Conservation (phyloP, 2,329 filamentous ascomycete genomes). For the Ophiostoma sp. region DNA sequence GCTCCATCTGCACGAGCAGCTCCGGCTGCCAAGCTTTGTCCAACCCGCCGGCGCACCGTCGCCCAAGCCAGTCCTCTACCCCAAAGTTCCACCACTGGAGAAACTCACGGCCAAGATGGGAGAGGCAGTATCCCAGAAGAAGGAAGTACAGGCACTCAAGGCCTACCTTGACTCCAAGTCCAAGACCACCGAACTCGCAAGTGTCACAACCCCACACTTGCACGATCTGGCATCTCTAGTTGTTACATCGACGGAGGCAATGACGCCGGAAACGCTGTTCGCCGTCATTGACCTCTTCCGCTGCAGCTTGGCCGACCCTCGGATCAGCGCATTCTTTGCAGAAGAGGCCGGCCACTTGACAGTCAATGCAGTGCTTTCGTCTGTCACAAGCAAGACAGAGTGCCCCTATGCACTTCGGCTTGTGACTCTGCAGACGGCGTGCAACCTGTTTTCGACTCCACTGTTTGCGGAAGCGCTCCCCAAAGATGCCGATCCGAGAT, state of each 20-base stretch:
- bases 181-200: constrained; percentile 49
- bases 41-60: constrained; percentile 42
- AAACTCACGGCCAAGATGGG: constrained; percentile 81
- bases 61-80: constrained; percentile 61
- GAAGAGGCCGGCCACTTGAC: constrained; percentile 65
- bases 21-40: constrained; percentile 66
- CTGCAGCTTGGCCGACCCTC: constrained; percentile 67
- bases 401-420: constrained; percentile 79
- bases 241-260: constrained; percentile 45
- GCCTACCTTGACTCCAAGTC: constrained; percentile 64
- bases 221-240: constrained; percentile 59
- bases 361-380: constrained; percentile 54
- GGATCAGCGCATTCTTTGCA: constrained; percentile 76
- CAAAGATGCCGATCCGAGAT: constrained; percentile 46
- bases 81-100: constrained; percentile 73
- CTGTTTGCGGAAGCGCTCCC: constrained; percentile 64
- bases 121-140: constrained; percentile 40
- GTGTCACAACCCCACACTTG: constrained; percentile 67
- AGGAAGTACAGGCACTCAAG: constrained; percentile 59
- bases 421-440: constrained; percentile 74
- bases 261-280: constrained; percentile 66
- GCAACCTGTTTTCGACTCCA: constrained; percentile 75
- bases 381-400: constrained; percentile 50
- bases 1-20: constrained; percentile 66
- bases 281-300: constrained; percentile 81